Evolutionary conservation across 2,329 filamentous ascomycete species (phyloP), one percentile per base, ranked within the genome.

Genomic region (Blastomyces percursus): DNA sequence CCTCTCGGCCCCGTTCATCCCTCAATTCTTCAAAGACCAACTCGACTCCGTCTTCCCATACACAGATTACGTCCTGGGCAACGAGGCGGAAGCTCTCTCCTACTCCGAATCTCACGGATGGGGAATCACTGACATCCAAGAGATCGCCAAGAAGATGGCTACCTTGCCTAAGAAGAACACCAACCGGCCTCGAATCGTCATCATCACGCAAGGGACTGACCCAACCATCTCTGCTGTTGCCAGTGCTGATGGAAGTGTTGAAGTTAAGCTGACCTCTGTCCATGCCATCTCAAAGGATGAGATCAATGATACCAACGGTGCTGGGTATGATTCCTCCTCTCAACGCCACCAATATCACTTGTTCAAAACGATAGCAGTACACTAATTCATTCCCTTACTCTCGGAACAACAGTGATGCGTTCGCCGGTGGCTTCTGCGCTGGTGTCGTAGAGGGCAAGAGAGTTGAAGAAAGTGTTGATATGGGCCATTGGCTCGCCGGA

Each of bases 281-380:
- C 90, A 90, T 75, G 81, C 85, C 70, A 93, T 99, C 71, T 81
- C 84, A 68, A 80, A 84, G 75, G 82, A 84, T 59, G 81, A 89
- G 79, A 97, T 99, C 78, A 89, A 89, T 77, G 94, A 99, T 79
- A 97, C 93, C 76, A 97, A 93, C 74, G 94, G 94, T 74, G 94
- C 94, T 66, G 94, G 84, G 81, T 83, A 72, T 73, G 79, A 74
- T 52, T 48, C 19, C 27, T 9, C 16, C 12, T 40, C 27, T 44
- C 59, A 44, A 46, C 16, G 54, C 24, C 7, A 27, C 7, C 27
- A 35, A 64, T 70, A 48, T 69, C 56, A 62, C 2, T 32, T 32
- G 24, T 46, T 59, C n/a, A 12, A 50, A 27, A 16, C 12, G 48
- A 11, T 4, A 50, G 4, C 48, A 27, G 48, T 27, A 27, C 21